Base-by-base conservation (phyloP, 192 early-diverging fungal genomes). In the Entophlyctis luteolus region DNA sequence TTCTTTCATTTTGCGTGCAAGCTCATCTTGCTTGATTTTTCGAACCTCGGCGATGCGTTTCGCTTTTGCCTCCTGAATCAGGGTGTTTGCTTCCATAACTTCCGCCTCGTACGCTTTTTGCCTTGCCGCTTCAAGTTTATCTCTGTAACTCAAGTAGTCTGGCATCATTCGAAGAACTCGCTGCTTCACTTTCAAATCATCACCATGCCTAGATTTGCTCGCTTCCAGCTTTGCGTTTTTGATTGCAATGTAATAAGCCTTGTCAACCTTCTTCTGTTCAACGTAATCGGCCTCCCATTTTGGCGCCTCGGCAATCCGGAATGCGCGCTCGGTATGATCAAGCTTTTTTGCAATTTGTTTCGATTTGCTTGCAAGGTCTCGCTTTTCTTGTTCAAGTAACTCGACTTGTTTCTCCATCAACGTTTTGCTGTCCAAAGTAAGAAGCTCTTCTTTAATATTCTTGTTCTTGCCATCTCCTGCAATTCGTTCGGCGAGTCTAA, bases 261-360 rank as follows among this genome's bases (percentile, higher is more conserved):
- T 77, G 74, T 98, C 97, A n/a, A 71, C 73, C 75, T 81, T 81
- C 77, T 91, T 91, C 77, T 98, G 95, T 37, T 81, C 79, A 46
- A 91, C 91, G 71, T 97, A 95, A 76, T 98, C 96, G 62, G 89
- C 85, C 46, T 86, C 87, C 45, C 98, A 84, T 31, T 96, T 78
- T 46, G 95, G 89, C 68, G 90, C 88, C 81, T 99, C 97, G 59
- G 87, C 86, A 73, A 88, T 84, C 66, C 96, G 91, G 81, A 80
- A 90, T 16, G 96, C 97, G 72, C 97, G 92, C 78, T 95, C 94
- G 18, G 87, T 81, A 72, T 95, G 92, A 77, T 99, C 97, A 29
- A 89, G 59, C 62, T 87, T 84, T 75, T 94, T 94, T 55, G 79
- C 78, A 59, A 90, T 79, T 18, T 78, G 50, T 77, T 87, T 88